Percentiles rank a stretch among this genome's conserved stretches.
Evolutionary conservation across 2,329 filamentous ascomycete genomes (phyloP).

Genomic region (Xenoacremonium recifei): DNA sequence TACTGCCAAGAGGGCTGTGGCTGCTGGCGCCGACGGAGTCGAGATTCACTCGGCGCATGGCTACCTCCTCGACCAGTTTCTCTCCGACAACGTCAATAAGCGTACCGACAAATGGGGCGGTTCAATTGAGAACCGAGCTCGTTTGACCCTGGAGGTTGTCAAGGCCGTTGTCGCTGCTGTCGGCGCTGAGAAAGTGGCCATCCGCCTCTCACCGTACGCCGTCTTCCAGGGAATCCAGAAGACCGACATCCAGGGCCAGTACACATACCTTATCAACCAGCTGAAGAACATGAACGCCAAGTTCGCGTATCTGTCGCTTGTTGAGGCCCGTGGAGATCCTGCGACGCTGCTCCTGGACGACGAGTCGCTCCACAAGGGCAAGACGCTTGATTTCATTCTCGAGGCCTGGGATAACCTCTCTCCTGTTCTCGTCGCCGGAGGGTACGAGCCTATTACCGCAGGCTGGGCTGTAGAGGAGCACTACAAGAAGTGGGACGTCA

Average conservation of each 20-base stretch:
- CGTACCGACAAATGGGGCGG: constrained; percentile 53
- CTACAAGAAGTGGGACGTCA: constrained; percentile 28
- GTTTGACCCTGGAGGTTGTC: constrained; percentile 45
- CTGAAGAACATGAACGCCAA: constrained; percentile 26
- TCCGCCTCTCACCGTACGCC: constrained; percentile 36
- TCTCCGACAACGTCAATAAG: constrained; percentile 35
- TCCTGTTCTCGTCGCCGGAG: constrained; percentile 27
- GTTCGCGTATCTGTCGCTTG: constrained; percentile 27
- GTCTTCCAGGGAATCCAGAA: constrained; percentile 23
- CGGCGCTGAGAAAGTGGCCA: constrained; percentile 35
- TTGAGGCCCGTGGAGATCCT: constrained; percentile 27
- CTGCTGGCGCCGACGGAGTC: constrained; percentile 63
- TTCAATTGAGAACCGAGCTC: constrained; percentile 44
- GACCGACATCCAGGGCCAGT: constrained; percentile 17
- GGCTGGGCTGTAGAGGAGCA: constrained; percentile 18
- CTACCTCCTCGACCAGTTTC: constrained; percentile 58
- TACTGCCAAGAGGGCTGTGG: constrained; percentile 48
- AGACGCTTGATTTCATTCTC: constrained; percentile 29
- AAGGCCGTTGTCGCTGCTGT: constrained; percentile 33
- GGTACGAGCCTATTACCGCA: constrained; percentile 19
- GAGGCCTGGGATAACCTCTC: constrained; percentile 28
- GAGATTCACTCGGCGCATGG: constrained; percentile 54
- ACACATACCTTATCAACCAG: constrained; percentile 23
- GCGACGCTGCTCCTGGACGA: constrained; percentile 7
- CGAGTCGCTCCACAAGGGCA: constrained; percentile 30